These are phyloP conservation scores for Mortierella sp. DNA, from an alignment of 371 early-diverging fungal species.

Conservation along the genomic window DNA sequence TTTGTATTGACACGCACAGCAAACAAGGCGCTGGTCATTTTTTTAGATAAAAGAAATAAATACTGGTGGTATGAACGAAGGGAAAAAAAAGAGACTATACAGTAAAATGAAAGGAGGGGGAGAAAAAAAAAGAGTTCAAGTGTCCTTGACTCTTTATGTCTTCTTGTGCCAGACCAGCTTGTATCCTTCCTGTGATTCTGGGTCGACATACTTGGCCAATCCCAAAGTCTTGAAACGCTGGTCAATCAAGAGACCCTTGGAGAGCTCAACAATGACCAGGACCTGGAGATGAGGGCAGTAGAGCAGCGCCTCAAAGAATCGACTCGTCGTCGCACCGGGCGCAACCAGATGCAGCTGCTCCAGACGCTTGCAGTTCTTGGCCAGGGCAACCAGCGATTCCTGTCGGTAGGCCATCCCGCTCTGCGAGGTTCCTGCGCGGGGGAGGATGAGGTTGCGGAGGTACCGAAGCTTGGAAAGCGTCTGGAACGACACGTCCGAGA, in stretches of 20 bases:
- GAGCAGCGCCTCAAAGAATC: slow-evolving; percentile 50
- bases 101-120: not conserved
- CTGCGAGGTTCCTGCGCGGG: slow-evolving; percentile 40
- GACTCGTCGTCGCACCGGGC: slow-evolving; percentile 53
- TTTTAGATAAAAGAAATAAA: too few relatives aligned
- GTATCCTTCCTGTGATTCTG: slow-evolving; percentile 43
- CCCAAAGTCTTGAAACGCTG: slow-evolving; percentile 56
- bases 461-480: slow-evolving; percentile 47
- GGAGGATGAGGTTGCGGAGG: slow-evolving; percentile 53
- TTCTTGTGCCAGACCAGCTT: slow-evolving; percentile 58
- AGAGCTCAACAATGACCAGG: slow-evolving; percentile 50
- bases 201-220: slow-evolving; percentile 53
- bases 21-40: too few relatives aligned
- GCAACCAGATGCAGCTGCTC: slow-evolving; percentile 55
- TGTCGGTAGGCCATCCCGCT: slow-evolving; percentile 47
- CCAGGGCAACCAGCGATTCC: slow-evolving; percentile 46
- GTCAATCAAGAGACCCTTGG: slow-evolving; percentile 47
- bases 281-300: slow-evolving; percentile 54
- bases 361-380: slow-evolving; percentile 50
- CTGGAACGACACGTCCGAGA: slow-evolving; percentile 55
- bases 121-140: not conserved
- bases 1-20: too few relatives aligned
- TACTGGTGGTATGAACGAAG: not conserved
- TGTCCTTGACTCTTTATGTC: slow-evolving; percentile 37
- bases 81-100: slow-evolving; percentile 1